phyloP scores from a whole-genome alignment of 129 eudicot species.

The Centella asiatica region DNA sequence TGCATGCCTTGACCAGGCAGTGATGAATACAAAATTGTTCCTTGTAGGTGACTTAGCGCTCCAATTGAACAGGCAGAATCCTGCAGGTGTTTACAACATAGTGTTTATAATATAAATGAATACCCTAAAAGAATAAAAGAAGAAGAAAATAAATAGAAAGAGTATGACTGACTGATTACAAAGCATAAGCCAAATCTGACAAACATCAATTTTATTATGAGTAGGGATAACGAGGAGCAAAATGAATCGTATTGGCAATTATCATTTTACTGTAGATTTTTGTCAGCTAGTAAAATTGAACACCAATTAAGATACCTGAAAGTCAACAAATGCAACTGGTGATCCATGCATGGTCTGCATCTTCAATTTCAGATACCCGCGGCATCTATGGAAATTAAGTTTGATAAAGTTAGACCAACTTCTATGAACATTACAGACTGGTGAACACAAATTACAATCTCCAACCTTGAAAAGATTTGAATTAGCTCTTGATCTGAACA shows the following conservation, averaged over 20 bases:
- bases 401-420: not conserved
- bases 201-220: no score
- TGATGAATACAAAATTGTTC: conserved; percentile 65
- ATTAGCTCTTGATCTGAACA: conserved; percentile 80
- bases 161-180: no score
- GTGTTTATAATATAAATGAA: not conserved
- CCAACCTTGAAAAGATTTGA: conserved; percentile 85
- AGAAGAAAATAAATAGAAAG: not conserved
- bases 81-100: no score
- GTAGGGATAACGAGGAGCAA: no score
- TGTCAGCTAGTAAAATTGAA: not conserved
- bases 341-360: conserved; percentile 88
- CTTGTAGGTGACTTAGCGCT: conserved; percentile 75
- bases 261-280: not conserved
- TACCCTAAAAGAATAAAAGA: not conserved
- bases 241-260: no score
- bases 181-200: no score
- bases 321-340: conserved; percentile 98
- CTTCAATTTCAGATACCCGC: conserved; percentile 84
- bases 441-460: not conserved
- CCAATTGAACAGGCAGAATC: conserved; percentile 82
- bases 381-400: conserved; percentile 44
- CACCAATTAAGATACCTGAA: conserved; percentile 38
- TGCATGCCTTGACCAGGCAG: conserved; percentile 83
- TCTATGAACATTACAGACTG: not conserved